Conservation (phyloP, 352 stramenopile species). For the Blastocystis hominis region DNA sequence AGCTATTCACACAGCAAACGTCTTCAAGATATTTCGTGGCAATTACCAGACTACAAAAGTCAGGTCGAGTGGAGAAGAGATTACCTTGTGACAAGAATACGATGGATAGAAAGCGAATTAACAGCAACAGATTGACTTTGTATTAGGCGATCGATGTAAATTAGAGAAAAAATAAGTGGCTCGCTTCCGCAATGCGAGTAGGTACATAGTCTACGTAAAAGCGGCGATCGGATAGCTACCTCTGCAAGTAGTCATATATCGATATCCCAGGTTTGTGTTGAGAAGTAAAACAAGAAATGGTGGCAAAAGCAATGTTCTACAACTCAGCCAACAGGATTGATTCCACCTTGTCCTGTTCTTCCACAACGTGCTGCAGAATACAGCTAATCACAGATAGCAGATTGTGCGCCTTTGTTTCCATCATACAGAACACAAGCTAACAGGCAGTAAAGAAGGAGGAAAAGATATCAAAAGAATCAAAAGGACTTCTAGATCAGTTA, state of each 20-base stretch:
- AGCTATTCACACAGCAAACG: background rate
- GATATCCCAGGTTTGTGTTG: background rate
- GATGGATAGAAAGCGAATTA: slow-evolving; percentile 27
- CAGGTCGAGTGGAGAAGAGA: background rate
- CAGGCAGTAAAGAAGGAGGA: background rate
- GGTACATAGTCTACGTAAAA: background rate
- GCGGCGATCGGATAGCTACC: background rate
- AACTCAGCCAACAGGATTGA: background rate
- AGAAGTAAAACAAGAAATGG: slow-evolving; percentile 11
- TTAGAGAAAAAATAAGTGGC: slow-evolving; percentile 3
- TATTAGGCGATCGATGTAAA: slow-evolving; percentile 55
- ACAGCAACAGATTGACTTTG: slow-evolving; percentile 19
- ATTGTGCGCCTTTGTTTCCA: background rate
- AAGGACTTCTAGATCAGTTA: background rate
- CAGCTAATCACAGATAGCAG: background rate
- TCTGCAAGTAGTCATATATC: slow-evolving; percentile 9
- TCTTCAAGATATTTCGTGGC: slow-evolving; percentile 30
- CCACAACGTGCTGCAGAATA: slow-evolving; percentile 17
- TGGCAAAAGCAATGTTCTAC: background rate
- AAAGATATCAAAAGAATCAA: background rate
- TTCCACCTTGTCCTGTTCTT: background rate
- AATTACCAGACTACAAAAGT: slow-evolving; percentile 2
- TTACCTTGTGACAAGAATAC: slow-evolving; percentile 42
- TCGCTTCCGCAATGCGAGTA: background rate
- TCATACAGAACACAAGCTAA: background rate